Base-by-base conservation (phyloP, 2,329 filamentous ascomycete species). In the Phaeomoniella chlamydospora region DNA sequence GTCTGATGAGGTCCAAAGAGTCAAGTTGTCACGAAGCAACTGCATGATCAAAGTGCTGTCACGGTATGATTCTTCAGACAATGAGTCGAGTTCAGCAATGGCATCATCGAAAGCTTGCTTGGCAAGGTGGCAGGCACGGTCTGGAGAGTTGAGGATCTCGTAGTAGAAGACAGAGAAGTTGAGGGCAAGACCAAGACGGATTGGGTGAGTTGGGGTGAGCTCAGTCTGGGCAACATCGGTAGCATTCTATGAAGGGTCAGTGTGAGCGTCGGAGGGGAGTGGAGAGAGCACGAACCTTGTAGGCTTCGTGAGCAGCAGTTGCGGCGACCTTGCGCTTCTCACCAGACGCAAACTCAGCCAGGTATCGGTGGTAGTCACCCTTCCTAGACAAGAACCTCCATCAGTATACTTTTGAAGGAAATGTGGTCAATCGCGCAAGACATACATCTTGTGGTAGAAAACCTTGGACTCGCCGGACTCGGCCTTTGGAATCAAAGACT, bases 151-250 rank as follows among this genome's bases (percentile, higher is more conserved):
- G 59, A 94, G 72, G 61, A 94, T 94, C 75, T 94, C 90, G 67
- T 94, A 94, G 77, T 94, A 94, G 74, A 94, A 94, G 55, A 94
- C 88, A 46, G 87, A 94, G 77, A 96, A 94, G 80, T 94, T 96
- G 52, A 96, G 78, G 50, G 88, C 88, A 55, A 96, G 80, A 63
- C 88, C 88, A 48, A 96, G 84, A 56, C 88, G 87, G 70, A 96
- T 96, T 53, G 88, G 88, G 74, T 96, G 88, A 43, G 90, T 96
- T 44, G 88, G 88, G 44, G 88, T 88, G 52, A 96, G 80, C 67
- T 96, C 88, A 48, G 84, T 94, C 73, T 94, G 88, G 52, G 90
- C 90, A 56, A 96, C 88, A 56, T 94, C 88, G 69, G 88, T 96
- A 52, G 88, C 88, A 65, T 83, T 93, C 86, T 90, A 55, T 38